These are phyloP conservation scores for Trypanosoma cruzi DNA, from an alignment of 208 protist species.

Conservation along the genomic window DNA sequence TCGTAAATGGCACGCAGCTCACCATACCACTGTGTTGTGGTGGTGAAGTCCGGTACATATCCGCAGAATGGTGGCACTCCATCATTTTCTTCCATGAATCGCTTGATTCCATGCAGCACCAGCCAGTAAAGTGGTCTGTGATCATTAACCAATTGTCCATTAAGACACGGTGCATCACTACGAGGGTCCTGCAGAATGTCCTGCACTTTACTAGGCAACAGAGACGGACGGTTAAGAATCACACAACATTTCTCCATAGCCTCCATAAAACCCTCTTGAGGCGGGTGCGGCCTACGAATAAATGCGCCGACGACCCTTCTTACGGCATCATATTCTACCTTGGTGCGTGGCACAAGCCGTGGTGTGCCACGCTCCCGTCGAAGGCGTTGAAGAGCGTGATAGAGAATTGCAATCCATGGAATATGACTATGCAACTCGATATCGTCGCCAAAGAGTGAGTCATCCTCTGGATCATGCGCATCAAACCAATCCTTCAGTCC, in stretches of 20 bases:
- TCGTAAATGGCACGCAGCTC: slow-evolving; percentile 86
- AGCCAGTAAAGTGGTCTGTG: slow-evolving; percentile 44
- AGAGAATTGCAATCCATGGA: slow-evolving; percentile 87
- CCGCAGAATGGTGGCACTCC: slow-evolving; percentile 84
- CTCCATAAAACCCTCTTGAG: slow-evolving; percentile 63
- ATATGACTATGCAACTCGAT: slow-evolving; percentile 73
- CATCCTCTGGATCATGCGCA: slow-evolving; percentile 52
- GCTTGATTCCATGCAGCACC: slow-evolving; percentile 31
- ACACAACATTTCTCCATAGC: slow-evolving; percentile 54
- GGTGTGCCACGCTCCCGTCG: slow-evolving; percentile 12
- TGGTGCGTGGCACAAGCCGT: slow-evolving; percentile 16
- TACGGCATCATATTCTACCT: slow-evolving; percentile 17
- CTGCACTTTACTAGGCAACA: slow-evolving; percentile 26
- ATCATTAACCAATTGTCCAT: background rate
- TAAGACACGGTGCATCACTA: slow-evolving; percentile 16
- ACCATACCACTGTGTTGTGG: slow-evolving; percentile 93
- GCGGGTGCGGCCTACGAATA: slow-evolving; percentile 28
- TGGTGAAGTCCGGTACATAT: slow-evolving; percentile 94
- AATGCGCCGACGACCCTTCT: slow-evolving; percentile 10
- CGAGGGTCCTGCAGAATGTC: slow-evolving; percentile 39
- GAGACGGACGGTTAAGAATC: slow-evolving; percentile 44
- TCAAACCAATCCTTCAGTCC: slow-evolving; percentile 68
- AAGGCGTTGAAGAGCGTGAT: slow-evolving; percentile 64
- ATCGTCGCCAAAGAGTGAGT: slow-evolving; percentile 41
- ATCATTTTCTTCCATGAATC: slow-evolving; percentile 25